These are phyloP conservation scores for Taphrina wiesneri DNA, from an alignment of 1,139 yeast species.

Conservation along the genomic window DNA sequence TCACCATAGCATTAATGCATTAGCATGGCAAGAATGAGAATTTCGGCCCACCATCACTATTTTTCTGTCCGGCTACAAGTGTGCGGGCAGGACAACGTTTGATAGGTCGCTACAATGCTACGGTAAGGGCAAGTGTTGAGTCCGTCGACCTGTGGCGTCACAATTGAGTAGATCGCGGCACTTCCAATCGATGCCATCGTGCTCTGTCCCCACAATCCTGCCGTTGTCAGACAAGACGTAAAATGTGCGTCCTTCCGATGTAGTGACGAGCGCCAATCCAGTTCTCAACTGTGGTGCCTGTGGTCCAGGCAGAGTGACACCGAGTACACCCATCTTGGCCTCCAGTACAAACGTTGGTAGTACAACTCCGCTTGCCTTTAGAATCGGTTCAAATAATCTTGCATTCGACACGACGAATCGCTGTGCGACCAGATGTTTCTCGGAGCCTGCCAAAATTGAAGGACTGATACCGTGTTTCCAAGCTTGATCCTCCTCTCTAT, in stretches of 20 bases:
- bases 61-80: too few species aligned
- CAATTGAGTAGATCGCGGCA: slow-evolving; percentile 13
- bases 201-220: slow-evolving; percentile 9
- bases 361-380: background rate
- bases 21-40: background rate
- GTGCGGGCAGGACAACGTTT: too few species aligned
- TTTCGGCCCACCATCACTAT: too few species aligned
- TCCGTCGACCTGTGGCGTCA: slow-evolving; percentile 8
- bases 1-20: background rate
- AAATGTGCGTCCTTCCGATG: slow-evolving; percentile 9
- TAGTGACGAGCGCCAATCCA: slow-evolving; percentile 12
- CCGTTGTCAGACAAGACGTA: slow-evolving; percentile 16
- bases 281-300: background rate
- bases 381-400: background rate
- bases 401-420: slow-evolving; percentile 16
- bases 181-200: slow-evolving; percentile 7
- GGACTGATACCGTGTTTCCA: slow-evolving; percentile 18
- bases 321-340: background rate
- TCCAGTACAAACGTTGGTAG: background rate
- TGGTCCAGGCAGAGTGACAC: background rate
- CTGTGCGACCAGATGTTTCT: background rate
- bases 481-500: background rate
- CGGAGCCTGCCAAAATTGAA: background rate
- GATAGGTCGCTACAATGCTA: too few species aligned
- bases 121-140: background rate